A percentile compares a stretch with the other conserved stretches of the same genome.
Conservation (phyloP, 2,329 filamentous ascomycete genomes). For the Keithomyces neogunnii region DNA sequence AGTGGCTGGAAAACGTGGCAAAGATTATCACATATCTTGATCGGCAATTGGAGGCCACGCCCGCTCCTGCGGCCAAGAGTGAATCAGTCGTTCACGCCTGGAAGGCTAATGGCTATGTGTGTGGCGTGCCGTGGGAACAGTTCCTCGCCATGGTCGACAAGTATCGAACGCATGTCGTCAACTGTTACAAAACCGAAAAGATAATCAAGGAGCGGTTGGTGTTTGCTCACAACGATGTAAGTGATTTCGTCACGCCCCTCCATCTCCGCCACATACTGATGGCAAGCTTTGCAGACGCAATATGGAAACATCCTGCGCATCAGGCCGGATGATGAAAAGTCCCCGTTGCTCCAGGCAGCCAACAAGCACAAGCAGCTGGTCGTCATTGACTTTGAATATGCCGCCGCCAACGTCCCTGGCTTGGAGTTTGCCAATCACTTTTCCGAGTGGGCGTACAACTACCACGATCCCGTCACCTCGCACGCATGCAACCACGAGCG, state of each 20-base stretch:
- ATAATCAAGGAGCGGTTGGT: constrained; percentile 68
- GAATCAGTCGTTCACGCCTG: constrained; percentile 38
- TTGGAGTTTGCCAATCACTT: constrained; percentile 98
- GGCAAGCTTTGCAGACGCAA: constrained; percentile 60
- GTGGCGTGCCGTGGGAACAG: constrained; percentile 71
- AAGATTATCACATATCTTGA: constrained; percentile 50
- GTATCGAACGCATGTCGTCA: constrained; percentile 67
- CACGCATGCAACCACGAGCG: constrained; percentile 57
- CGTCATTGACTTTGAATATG: constrained; percentile 98
- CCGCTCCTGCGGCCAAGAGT: constrained; percentile 11
- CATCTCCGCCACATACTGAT: neutral
- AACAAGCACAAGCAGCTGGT: constrained; percentile 95
- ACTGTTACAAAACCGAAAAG: constrained; percentile 58
- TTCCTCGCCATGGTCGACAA: constrained; percentile 69
- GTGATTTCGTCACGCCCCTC: constrained; percentile 20
- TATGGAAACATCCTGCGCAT: constrained; percentile 92
- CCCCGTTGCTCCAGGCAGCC: constrained; percentile 76
- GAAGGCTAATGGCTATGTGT: constrained; percentile 67
- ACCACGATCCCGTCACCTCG: constrained; percentile 62
- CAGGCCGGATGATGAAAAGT: constrained; percentile 60
- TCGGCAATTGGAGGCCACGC: constrained; percentile 44
- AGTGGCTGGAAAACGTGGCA: constrained; percentile 65
- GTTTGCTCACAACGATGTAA: constrained; percentile 96
- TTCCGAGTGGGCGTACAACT: constrained; percentile 97
- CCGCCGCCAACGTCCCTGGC: constrained; percentile 77